Evolutionary conservation across 257 asterid species (phyloP).

Genomic region (Solanum bulbocastanum): DNA sequence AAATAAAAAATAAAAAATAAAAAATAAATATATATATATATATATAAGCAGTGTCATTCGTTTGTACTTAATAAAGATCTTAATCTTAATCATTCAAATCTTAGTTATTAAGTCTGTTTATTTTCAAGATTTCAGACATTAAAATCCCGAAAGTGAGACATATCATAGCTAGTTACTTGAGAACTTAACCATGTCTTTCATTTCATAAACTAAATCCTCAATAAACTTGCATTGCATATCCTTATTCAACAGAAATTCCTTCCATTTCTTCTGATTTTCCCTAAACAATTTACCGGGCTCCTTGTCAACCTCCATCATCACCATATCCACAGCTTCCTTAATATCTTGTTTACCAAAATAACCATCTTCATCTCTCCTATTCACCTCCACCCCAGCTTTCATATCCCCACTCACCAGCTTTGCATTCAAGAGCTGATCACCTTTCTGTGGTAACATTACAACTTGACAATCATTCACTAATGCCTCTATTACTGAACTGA

Average conservation of each 20-base stretch:
- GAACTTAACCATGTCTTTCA: slow-evolving; percentile 10
- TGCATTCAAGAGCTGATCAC: slow-evolving; percentile 30
- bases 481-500: slow-evolving; percentile 46
- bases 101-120: no score
- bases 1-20: no score
- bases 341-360: slow-evolving; percentile 25
- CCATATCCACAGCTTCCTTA: slow-evolving; percentile 21
- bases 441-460: slow-evolving; percentile 36
- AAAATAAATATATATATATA: no score
- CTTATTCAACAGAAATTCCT: slow-evolving; percentile 22
- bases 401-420: slow-evolving; percentile 33
- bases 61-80: no score
- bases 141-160: not conserved
- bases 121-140: no score
- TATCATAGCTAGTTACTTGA: not conserved
- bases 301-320: slow-evolving; percentile 4
- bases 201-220: slow-evolving; percentile 17
- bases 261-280: slow-evolving; percentile 33
- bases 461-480: slow-evolving; percentile 41
- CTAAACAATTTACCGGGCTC: slow-evolving; percentile 17
- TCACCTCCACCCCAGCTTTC: slow-evolving; percentile 43
- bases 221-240: slow-evolving; percentile 23
- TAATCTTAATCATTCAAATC: no score
- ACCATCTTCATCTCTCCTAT: slow-evolving; percentile 51
- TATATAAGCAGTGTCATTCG: not conserved